Evolutionary conservation across 495 filamentous ascomycete genomes (phyloP).

Genomic region (Cercophora samala): DNA sequence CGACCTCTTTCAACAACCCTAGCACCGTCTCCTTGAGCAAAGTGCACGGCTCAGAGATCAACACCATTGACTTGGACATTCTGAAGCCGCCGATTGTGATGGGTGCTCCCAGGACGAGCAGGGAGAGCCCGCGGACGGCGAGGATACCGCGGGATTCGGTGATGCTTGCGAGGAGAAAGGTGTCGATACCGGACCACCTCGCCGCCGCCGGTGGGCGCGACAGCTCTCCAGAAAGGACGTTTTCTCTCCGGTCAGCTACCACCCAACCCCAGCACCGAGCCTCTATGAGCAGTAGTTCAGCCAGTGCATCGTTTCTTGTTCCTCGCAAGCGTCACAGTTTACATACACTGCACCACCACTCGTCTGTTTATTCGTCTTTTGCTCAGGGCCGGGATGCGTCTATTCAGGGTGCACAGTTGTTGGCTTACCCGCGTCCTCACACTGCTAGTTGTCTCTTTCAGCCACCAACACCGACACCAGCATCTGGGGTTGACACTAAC

Average conservation of each 20-base stretch:
- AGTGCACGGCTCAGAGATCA: background rate
- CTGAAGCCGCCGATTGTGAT: conserved; percentile 6
- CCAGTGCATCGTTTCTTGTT: background rate
- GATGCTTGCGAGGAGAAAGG: conserved; percentile 19
- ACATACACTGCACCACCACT: conserved; percentile 32
- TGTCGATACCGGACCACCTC: background rate
- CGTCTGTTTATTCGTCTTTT: conserved; percentile 22
- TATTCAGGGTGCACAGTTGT: conserved; percentile 15
- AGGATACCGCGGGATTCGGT: conserved; percentile 24
- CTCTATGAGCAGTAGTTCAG: conserved; percentile 1
- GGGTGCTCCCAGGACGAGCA: conserved; percentile 12
- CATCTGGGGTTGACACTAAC: conserved; percentile 5
- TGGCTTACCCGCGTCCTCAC: conserved; percentile 18
- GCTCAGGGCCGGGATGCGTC: conserved; percentile 19
- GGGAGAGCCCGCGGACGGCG: conserved; percentile 3
- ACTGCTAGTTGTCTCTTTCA: background rate
- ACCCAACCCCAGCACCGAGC: conserved; percentile 11
- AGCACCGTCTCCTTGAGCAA: background rate
- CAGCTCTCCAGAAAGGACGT: conserved; percentile 15
- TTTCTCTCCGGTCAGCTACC: conserved; percentile 17
- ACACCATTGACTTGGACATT: background rate
- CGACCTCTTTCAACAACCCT: background rate
- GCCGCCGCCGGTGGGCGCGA: conserved; percentile 12
- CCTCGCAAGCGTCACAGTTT: conserved; percentile 31
- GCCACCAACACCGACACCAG: background rate